These are phyloP conservation scores for Pyrenophora seminiperda DNA, from an alignment of 2,329 filamentous ascomycete genomes.

Conservation along the genomic window DNA sequence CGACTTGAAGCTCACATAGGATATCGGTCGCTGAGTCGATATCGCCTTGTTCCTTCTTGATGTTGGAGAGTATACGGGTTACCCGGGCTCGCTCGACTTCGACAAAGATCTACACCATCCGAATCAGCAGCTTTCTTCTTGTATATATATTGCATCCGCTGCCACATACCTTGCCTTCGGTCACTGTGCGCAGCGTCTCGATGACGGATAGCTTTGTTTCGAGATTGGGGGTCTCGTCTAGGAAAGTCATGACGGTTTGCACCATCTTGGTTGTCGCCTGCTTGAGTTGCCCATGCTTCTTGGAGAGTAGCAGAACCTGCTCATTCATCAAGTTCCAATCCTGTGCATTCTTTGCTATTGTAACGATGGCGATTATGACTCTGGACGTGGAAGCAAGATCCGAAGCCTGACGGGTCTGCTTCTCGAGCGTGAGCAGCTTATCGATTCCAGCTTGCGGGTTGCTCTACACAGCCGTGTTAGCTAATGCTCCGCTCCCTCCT, in stretches of 20 bases:
- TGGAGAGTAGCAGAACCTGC: constrained; percentile 92
- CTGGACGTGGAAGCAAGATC: constrained; percentile 95
- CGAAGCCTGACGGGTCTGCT: constrained; percentile 97
- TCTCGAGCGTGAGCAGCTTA: constrained; percentile 89
- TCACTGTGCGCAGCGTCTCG: constrained; percentile 92
- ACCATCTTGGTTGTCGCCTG: constrained; percentile 99
- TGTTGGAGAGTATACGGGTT: constrained; percentile 92
- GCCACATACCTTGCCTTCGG: constrained; percentile 79
- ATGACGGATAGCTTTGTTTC: constrained; percentile 93
- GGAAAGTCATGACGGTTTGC: constrained; percentile 89
- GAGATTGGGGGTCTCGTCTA: constrained; percentile 81
- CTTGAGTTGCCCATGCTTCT: constrained; percentile 99
- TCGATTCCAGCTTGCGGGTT: constrained; percentile 89
- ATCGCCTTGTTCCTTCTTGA: constrained; percentile 96
- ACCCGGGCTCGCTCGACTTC: constrained; percentile 97
- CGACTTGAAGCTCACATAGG: constrained; percentile 95
- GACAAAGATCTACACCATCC: constrained; percentile 78
- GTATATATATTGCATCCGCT: background rate
- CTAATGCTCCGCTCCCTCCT: constrained; percentile 11
- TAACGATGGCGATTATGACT: constrained; percentile 84
- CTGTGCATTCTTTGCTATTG: constrained; percentile 87
- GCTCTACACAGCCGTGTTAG: constrained; percentile 54
- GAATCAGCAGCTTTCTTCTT: constrained; percentile 30
- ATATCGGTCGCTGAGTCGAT: constrained; percentile 88
- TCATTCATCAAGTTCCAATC: constrained; percentile 97